These are phyloP conservation scores for Aureobasidium sp. DNA, from an alignment of 2,329 filamentous ascomycete species.

Conservation along the genomic window DNA sequence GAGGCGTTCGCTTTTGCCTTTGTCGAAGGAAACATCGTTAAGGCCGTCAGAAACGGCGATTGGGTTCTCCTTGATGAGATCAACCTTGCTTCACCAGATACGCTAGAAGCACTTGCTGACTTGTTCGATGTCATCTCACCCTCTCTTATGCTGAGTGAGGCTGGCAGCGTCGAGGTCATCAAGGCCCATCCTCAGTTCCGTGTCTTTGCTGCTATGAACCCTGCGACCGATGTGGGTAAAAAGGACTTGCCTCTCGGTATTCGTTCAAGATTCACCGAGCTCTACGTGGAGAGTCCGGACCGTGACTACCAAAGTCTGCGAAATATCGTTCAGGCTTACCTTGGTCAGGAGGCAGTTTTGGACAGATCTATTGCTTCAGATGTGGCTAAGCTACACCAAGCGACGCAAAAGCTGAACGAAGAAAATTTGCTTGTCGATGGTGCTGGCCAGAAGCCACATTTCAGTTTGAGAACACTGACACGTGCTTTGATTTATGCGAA, in stretches of 20 bases:
- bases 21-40: constrained; percentile 90
- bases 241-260: constrained; percentile 84
- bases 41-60: constrained; percentile 89
- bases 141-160: constrained; percentile 84
- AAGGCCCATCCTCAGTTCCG: constrained; percentile 86
- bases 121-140: constrained; percentile 68
- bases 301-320: constrained; percentile 77
- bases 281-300: constrained; percentile 90
- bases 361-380: constrained; percentile 69
- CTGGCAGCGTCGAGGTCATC: constrained; percentile 84
- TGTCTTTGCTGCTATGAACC: constrained; percentile 98
- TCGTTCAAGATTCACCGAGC: constrained; percentile 85
- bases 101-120: constrained; percentile 86
- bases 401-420: constrained; percentile 72
- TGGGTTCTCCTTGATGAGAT: constrained; percentile 98
- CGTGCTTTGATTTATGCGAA: constrained; percentile 81
- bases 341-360: constrained; percentile 59
- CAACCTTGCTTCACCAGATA: constrained; percentile 90
- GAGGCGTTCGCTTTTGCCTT: constrained; percentile 88
- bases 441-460: constrained; percentile 91
- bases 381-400: constrained; percentile 78
- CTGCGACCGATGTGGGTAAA: constrained; percentile 94
- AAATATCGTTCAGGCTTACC: constrained; percentile 79
- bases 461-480: constrained; percentile 89
- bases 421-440: constrained; percentile 86